Conservation (phyloP, 129 eudicot species). For the Deinandra increscens region DNA sequence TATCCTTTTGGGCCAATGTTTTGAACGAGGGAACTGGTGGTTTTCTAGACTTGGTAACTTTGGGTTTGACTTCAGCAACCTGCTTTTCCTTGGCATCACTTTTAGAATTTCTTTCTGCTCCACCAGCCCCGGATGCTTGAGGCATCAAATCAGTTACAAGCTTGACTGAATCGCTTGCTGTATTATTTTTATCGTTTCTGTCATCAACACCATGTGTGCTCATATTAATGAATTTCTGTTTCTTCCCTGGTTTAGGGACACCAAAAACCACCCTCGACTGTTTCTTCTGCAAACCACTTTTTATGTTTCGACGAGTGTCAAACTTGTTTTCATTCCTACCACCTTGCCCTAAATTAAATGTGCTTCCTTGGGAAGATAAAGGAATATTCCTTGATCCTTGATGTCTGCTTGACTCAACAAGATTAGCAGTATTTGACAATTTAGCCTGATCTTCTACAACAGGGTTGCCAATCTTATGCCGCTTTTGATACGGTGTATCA, state of each 20-base stretch:
- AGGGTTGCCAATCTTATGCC: slow-evolving; percentile 48
- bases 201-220: slow-evolving; percentile 74
- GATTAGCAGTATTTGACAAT: slow-evolving; percentile 24
- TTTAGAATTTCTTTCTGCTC: slow-evolving; percentile 36
- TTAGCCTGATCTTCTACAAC: slow-evolving; percentile 42
- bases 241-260: slow-evolving; percentile 96
- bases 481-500: slow-evolving; percentile 74
- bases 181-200: slow-evolving; percentile 37
- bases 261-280: slow-evolving; percentile 83
- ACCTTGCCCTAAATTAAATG: slow-evolving; percentile 55
- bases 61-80: slow-evolving; percentile 47
- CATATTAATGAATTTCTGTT: slow-evolving; percentile 88
- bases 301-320: slow-evolving; percentile 44
- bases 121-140: slow-evolving; percentile 53
- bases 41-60: slow-evolving; percentile 45
- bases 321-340: slow-evolving; percentile 44
- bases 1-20: slow-evolving; percentile 49
- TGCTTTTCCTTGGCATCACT: slow-evolving; percentile 61
- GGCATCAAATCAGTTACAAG: slow-evolving; percentile 42
- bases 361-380: slow-evolving; percentile 42
- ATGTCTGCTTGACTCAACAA: slow-evolving; percentile 38
- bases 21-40: slow-evolving; percentile 46
- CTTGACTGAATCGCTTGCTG: slow-evolving; percentile 44
- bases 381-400: slow-evolving; percentile 52
- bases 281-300: slow-evolving; percentile 59